Percentiles rank a stretch among this genome's conserved stretches.
These are phyloP conservation scores for Alternaria ventricosa DNA, from an alignment of 2,329 filamentous ascomycete genomes.

Conservation along the genomic window DNA sequence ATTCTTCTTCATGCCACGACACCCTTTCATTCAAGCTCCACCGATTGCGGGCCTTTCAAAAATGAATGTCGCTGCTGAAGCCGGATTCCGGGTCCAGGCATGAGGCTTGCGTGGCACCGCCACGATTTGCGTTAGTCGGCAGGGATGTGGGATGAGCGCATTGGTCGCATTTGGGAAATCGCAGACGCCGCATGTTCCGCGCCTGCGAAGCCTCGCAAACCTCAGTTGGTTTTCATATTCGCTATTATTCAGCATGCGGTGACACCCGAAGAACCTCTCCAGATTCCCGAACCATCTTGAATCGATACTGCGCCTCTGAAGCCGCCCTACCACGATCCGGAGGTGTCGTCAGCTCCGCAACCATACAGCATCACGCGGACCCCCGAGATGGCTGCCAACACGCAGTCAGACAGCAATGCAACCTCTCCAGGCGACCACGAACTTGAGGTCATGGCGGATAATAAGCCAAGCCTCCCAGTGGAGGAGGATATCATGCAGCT, in stretches of 20 bases:
- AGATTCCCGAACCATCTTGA: not conserved
- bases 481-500: conserved; percentile 95
- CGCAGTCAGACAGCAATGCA: conserved; percentile 30
- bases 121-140: conserved; percentile 22
- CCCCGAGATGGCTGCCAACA: conserved; percentile 36
- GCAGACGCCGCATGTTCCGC: conserved; percentile 25
- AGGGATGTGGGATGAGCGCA: conserved; percentile 23
- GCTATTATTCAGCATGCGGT: conserved; percentile 18
- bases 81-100: not conserved
- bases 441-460: conserved; percentile 46
- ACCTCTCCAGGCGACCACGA: conserved; percentile 41
- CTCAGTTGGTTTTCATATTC: not conserved
- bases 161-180: conserved; percentile 24
- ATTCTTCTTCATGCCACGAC: not conserved
- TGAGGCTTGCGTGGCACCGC: conserved; percentile 21
- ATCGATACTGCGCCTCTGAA: not conserved
- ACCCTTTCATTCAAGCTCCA: not conserved
- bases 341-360: conserved; percentile 9
- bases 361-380: conserved; percentile 18
- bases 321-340: not conserved
- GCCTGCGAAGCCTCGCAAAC: conserved; percentile 15
- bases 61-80: not conserved
- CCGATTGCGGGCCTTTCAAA: not conserved
- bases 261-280: conserved; percentile 1
- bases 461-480: conserved; percentile 52